Conservation (phyloP, 202 grass and related monocot species). For the Setaria viridis region DNA sequence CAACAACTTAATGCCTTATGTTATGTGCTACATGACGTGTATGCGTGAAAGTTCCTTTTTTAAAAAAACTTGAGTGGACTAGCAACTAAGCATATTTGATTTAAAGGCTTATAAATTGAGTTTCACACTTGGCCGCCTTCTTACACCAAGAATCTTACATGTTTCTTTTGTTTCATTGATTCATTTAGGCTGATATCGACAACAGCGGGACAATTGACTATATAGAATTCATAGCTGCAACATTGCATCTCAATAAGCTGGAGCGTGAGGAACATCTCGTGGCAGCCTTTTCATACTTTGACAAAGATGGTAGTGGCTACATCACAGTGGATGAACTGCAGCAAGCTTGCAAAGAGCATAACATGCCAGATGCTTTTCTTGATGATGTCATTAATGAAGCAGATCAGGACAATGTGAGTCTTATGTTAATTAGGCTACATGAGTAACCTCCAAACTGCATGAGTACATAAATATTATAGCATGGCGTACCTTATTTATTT, state of each 20-base stretch:
- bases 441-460: neutral
- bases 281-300: conserved; percentile 87
- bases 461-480: neutral
- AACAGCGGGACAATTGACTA: conserved; percentile 93
- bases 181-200: conserved; percentile 79
- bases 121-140: conserved; percentile 10
- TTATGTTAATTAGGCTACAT: conserved; percentile 19
- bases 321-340: conserved; percentile 92
- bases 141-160: conserved; percentile 40
- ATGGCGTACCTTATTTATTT: conserved; percentile 18
- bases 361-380: conserved; percentile 91
- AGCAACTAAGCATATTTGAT: conserved; percentile 32
- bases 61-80: conserved; percentile 12
- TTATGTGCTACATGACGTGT: neutral
- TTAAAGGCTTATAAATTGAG: conserved; percentile 27
- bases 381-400: conserved; percentile 87
- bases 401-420: conserved; percentile 88
- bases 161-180: conserved; percentile 31
- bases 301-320: conserved; percentile 89
- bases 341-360: conserved; percentile 84
- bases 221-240: conserved; percentile 90
- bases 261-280: conserved; percentile 86
- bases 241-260: conserved; percentile 86
- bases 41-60: neutral
- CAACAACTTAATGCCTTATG: neutral